Evolutionary conservation across 371 early-diverging fungal genomes (phyloP).

Genomic region (Rhizopus sp.): DNA sequence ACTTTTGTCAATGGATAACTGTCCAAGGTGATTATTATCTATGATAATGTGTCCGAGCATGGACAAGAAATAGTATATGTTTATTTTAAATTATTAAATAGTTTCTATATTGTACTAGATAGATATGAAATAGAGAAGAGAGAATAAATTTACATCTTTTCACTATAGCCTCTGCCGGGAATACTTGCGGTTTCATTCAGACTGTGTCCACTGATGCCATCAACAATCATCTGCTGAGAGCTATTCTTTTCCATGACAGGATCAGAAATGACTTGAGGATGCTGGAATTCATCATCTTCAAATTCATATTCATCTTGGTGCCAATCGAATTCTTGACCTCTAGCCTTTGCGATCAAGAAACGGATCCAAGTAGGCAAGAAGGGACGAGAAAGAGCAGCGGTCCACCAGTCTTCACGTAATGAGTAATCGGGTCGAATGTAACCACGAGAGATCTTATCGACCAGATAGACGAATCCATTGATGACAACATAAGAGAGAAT

Average conservation of each 20-base stretch:
- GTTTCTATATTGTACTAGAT: too few relatives aligned
- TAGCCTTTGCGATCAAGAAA: conserved; percentile 32
- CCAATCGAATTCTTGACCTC: conserved; percentile 39
- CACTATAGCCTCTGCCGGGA: conserved; percentile 7
- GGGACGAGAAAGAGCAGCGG: conserved; percentile 33
- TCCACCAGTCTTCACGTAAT: conserved; percentile 51
- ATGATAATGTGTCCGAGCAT: too few relatives aligned
- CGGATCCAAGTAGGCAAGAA: conserved; percentile 46
- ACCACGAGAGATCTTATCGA: conserved; percentile 53
- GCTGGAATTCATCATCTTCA: conserved; percentile 17
- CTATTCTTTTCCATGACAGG: background rate
- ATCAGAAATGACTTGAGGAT: background rate
- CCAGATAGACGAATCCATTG: conserved; percentile 53
- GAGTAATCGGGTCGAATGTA: conserved; percentile 52
- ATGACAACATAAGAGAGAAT: conserved; percentile 62
- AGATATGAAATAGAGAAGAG: too few relatives aligned
- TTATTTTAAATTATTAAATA: too few relatives aligned
- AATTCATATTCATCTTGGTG: conserved; percentile 38
- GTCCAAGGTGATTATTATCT: too few relatives aligned
- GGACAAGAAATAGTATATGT: too few relatives aligned
- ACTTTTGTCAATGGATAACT: too few relatives aligned
- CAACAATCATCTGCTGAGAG: conserved; percentile 19
- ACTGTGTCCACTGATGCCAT: conserved; percentile 10
- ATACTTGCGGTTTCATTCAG: conserved; percentile 14
- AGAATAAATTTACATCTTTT: conserved; percentile 10